phyloP scores from a whole-genome alignment of 2,329 filamentous ascomycete species.

The Parafenestella ontariensis region DNA sequence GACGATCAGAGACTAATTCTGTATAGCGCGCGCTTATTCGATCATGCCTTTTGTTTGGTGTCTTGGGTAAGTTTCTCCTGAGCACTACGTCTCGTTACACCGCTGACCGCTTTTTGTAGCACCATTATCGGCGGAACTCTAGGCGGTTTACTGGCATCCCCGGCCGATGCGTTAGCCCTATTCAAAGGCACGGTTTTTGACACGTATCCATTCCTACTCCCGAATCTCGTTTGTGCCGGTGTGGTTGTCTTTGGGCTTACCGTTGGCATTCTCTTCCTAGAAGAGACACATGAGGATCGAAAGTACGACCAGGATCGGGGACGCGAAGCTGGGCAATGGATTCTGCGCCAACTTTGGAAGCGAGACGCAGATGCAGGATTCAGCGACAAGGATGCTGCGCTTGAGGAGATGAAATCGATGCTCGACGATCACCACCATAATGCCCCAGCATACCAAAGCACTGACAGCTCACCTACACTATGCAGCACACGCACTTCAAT shows the following conservation, averaged over 20 bases:
- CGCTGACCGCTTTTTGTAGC: constrained; percentile 55
- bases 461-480: constrained; percentile 61
- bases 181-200: constrained; percentile 85
- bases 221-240: constrained; percentile 87
- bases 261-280: constrained; percentile 83
- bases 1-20: constrained; percentile 31
- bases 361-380: constrained; percentile 38
- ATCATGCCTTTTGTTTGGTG: constrained; percentile 99
- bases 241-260: constrained; percentile 78
- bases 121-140: constrained; percentile 93
- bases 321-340: constrained; percentile 75
- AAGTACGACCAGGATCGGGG: constrained; percentile 79
- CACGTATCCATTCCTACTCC: constrained; percentile 85
- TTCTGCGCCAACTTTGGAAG: constrained; percentile 55
- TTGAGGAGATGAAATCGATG: constrained; percentile 68
- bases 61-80: constrained; percentile 68
- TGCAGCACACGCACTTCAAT: constrained; percentile 42
- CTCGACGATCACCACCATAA: constrained; percentile 55
- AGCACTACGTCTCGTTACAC: constrained; percentile 12
- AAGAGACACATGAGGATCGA: constrained; percentile 89
- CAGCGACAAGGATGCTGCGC: constrained; percentile 53
- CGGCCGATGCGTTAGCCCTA: constrained; percentile 81
- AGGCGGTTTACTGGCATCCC: constrained; percentile 86
- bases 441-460: constrained; percentile 69
- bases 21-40: constrained; percentile 83